A percentile compares a stretch with the other conserved stretches of the same genome.
phyloP scores from a whole-genome alignment of 805 yeast species.

The Saccharomycopsis olivae region DNA sequence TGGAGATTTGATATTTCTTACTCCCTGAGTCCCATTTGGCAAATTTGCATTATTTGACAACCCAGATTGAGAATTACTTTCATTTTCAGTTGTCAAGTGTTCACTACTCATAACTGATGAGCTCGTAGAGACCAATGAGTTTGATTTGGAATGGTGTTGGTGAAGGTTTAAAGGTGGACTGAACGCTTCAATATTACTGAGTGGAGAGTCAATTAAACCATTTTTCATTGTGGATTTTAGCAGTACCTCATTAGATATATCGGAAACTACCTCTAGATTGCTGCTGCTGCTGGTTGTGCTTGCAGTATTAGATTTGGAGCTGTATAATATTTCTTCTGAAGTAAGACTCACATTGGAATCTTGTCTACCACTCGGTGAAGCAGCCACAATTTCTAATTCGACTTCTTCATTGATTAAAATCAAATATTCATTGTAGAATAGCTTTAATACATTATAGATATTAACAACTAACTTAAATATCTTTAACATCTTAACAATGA shows the following conservation, averaged over 20 bases:
- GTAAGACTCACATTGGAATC: background rate
- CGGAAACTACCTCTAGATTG: background rate
- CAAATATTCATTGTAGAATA: constrained; percentile 17
- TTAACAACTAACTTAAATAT: constrained; percentile 17
- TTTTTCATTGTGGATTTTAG: background rate
- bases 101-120: too few species aligned
- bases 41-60: too few species aligned
- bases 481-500: constrained; percentile 9
- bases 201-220: constrained; percentile 6
- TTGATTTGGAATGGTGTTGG: constrained; percentile 11
- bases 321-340: too few species aligned
- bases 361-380: too few species aligned
- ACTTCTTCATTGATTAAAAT: constrained; percentile 18
- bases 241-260: too few species aligned
- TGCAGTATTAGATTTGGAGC: background rate
- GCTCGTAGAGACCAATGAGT: constrained; percentile 4
- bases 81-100: too few species aligned
- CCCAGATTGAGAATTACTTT: too few species aligned
- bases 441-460: constrained; percentile 16
- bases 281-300: background rate
- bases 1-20: too few species aligned
- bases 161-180: constrained; percentile 7
- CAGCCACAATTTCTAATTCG: constrained; percentile 16
- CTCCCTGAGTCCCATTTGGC: too few species aligned
- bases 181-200: constrained; percentile 15